phyloP scores from a whole-genome alignment of 2,329 filamentous ascomycete species.

The Neurospora sp. region DNA sequence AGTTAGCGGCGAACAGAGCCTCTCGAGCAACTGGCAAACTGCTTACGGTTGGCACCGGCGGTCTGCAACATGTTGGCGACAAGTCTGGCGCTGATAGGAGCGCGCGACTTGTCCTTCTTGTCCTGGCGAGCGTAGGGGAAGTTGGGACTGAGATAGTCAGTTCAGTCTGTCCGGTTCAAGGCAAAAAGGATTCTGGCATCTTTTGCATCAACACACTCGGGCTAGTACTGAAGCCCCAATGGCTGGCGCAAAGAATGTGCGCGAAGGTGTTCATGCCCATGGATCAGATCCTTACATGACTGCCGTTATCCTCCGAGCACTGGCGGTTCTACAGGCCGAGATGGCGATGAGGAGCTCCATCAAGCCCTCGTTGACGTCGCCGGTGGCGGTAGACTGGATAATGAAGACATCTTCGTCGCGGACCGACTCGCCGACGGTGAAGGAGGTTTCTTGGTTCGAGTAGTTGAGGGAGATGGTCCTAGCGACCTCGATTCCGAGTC shows the following conservation, averaged over 20 bases:
- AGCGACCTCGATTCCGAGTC: slow-evolving; percentile 66
- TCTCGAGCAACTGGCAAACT: slow-evolving; percentile 15
- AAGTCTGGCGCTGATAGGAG: slow-evolving; percentile 91
- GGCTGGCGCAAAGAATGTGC: not conserved
- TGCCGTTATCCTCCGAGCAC: slow-evolving; percentile 81
- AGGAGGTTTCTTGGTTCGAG: slow-evolving; percentile 78
- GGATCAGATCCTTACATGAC: slow-evolving; percentile 45
- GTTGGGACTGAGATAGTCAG: slow-evolving; percentile 49
- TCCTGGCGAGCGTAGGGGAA: slow-evolving; percentile 96
- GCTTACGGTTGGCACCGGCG: slow-evolving; percentile 72
- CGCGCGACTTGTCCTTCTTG: slow-evolving; percentile 88
- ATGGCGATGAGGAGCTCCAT: slow-evolving; percentile 99
- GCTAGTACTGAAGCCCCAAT: not conserved
- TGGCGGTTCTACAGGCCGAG: slow-evolving; percentile 65
- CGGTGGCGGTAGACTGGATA: slow-evolving; percentile 85
- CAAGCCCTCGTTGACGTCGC: slow-evolving; percentile 94
- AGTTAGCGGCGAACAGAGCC: not conserved
- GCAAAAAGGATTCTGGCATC: not conserved
- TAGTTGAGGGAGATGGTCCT: slow-evolving; percentile 76
- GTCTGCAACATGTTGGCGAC: slow-evolving; percentile 98
- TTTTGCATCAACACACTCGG: not conserved
- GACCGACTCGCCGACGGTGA: slow-evolving; percentile 92
- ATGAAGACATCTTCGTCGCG: slow-evolving; percentile 98
- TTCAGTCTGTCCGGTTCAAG: not conserved
- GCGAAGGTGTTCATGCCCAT: not conserved